Conservation (phyloP, 176 grass and related monocot species). For the Lolium rigidum region DNA sequence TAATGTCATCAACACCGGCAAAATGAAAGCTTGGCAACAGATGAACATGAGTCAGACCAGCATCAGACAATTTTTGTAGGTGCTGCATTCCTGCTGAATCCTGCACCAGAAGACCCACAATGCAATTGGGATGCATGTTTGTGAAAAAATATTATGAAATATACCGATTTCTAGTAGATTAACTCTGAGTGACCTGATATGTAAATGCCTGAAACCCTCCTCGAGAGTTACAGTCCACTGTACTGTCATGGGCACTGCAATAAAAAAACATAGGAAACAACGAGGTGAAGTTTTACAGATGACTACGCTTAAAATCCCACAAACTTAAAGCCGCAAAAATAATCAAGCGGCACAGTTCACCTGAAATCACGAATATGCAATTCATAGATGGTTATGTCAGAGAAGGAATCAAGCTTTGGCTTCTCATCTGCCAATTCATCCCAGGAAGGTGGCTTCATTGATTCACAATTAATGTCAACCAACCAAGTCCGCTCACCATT, state of each 20-base stretch:
- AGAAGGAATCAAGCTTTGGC: conserved; percentile 76
- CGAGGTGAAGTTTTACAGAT: background rate
- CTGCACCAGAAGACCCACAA: conserved; percentile 49
- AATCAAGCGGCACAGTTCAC: conserved; percentile 42
- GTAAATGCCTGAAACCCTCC: conserved; percentile 83
- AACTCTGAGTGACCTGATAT: conserved; percentile 55
- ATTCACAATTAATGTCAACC: conserved; percentile 66
- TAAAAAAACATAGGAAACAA: conserved; percentile 24
- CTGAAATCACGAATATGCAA: conserved; percentile 98
- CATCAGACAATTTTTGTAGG: conserved; percentile 70
- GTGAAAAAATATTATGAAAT: background rate
- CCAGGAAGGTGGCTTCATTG: conserved; percentile 77
- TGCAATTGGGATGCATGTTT: conserved; percentile 11
- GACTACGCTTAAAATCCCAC: background rate
- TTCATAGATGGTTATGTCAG: conserved; percentile 95
- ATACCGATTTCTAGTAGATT: conserved; percentile 11
- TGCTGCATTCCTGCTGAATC: conserved; percentile 72
- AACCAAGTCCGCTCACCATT: conserved; percentile 78
- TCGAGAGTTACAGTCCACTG: conserved; percentile 56
- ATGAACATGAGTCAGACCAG: conserved; percentile 92
- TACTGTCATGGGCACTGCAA: conserved; percentile 68
- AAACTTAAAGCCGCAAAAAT: conserved; percentile 13
- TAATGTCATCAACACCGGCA: conserved; percentile 78
- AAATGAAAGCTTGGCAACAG: conserved; percentile 94
- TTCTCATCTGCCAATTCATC: conserved; percentile 78